Evolutionary conservation across 495 filamentous ascomycete genomes (phyloP).

Genomic region (Pyrenula aspistea): DNA sequence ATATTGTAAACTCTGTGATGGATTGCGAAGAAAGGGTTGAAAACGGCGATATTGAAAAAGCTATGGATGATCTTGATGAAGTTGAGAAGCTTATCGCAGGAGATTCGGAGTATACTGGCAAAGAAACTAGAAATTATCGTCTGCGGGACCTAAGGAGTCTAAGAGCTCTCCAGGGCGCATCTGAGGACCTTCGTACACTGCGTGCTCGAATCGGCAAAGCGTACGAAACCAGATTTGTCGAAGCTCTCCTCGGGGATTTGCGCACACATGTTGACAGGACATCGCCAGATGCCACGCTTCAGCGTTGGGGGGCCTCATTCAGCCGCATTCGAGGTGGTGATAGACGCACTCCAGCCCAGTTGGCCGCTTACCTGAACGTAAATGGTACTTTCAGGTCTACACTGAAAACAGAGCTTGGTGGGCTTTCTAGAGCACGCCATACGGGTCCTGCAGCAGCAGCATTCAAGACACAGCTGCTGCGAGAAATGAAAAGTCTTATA

Average conservation of each 20-base stretch:
- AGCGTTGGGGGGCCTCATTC: conserved; percentile 58
- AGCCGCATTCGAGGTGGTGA: conserved; percentile 54
- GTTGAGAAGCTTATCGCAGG: conserved; percentile 73
- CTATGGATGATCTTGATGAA: conserved; percentile 60
- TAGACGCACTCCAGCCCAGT: conserved; percentile 48
- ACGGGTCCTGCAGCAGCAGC: conserved; percentile 68
- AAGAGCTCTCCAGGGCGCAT: conserved; percentile 69
- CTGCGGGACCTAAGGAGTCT: conserved; percentile 65
- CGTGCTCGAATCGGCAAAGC: conserved; percentile 72
- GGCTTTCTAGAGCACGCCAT: conserved; percentile 66
- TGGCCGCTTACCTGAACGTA: conserved; percentile 63
- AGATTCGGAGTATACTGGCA: conserved; percentile 26
- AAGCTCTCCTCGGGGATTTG: conserved; percentile 66
- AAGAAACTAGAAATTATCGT: conserved; percentile 14
- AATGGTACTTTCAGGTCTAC: conserved; percentile 54
- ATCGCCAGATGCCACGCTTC: conserved; percentile 57
- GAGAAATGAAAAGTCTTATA: conserved; percentile 80
- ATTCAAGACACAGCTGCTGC: conserved; percentile 76
- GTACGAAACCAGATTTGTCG: conserved; percentile 72
- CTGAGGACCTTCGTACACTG: conserved; percentile 60
- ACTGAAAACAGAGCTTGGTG: conserved; percentile 56
- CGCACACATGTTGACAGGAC: conserved; percentile 71
- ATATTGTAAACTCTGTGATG: conserved; percentile 63
- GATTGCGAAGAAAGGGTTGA: conserved; percentile 74
- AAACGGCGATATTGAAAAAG: conserved; percentile 64